These are phyloP conservation scores for Colletotrichum sp. DNA, from an alignment of 2,329 filamentous ascomycete genomes.

Conservation along the genomic window DNA sequence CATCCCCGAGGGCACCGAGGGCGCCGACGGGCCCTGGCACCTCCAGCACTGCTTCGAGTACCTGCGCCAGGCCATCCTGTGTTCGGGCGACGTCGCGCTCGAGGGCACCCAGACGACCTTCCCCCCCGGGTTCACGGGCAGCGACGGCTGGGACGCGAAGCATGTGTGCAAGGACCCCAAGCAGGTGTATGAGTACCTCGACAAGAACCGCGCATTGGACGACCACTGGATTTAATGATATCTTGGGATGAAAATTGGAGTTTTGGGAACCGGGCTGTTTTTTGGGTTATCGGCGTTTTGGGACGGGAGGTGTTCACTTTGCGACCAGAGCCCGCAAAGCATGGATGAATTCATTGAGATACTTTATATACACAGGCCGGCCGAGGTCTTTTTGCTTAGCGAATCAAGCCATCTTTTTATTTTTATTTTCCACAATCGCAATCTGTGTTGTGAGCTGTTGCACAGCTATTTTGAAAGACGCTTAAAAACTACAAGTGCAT, in stretches of 20 bases:
- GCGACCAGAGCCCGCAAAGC: not conserved
- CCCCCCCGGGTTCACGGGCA: constrained; percentile 38
- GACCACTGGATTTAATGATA: constrained; percentile 40
- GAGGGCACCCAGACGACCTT: constrained; percentile 46
- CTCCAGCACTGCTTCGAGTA: constrained; percentile 45
- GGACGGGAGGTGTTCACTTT: not conserved
- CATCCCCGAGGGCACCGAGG: constrained; percentile 26
- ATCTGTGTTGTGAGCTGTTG: not conserved
- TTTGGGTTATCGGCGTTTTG: not conserved
- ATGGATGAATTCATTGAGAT: not conserved
- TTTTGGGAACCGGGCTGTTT: not conserved
- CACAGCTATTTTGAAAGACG: not conserved
- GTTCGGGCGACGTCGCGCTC: constrained; percentile 34
- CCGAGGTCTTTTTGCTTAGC: not conserved
- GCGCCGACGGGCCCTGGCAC: constrained; percentile 32
- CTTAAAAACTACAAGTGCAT: not conserved
- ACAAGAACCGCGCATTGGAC: constrained; percentile 37
- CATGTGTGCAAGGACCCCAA: constrained; percentile 46
- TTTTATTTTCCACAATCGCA: not conserved
- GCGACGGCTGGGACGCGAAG: constrained; percentile 48
- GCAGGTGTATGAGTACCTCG: constrained; percentile 37
- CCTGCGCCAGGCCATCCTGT: constrained; percentile 37
- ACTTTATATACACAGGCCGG: not conserved
- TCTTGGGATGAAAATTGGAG: not conserved
- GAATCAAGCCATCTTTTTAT: not conserved